Percentiles rank a stretch among this genome's conserved stretches.
Evolutionary conservation across 305 asterid genomes (phyloP).

Genomic region (Fraxinus sp.): DNA sequence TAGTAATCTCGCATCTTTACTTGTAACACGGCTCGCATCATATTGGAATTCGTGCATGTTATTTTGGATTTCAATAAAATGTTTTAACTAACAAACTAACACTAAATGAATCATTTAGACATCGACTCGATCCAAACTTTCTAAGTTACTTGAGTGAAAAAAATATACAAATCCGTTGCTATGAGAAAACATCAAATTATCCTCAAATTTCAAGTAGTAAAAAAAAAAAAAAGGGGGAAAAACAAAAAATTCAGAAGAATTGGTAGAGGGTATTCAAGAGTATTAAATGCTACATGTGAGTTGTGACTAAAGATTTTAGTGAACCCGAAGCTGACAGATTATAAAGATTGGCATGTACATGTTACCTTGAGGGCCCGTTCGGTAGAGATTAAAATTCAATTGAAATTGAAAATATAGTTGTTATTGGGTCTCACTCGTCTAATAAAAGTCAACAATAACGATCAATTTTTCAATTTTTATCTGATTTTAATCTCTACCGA

Average conservation of each 20-base stretch:
- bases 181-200: not conserved
- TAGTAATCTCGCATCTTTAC: not conserved
- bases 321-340: not conserved
- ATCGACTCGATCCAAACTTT: too few species aligned
- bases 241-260: not conserved
- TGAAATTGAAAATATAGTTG: too few species aligned
- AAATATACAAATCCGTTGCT: not conserved
- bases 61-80: not conserved
- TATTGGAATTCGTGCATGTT: not conserved
- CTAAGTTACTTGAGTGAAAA: not conserved
- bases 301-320: not conserved
- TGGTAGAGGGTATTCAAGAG: not conserved
- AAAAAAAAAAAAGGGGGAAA: not conserved
- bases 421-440: too few species aligned
- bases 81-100: not conserved
- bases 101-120: not conserved
- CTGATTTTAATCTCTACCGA: too few species aligned
- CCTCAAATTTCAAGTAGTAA: not conserved
- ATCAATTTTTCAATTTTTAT: too few species aligned
- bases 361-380: not conserved
- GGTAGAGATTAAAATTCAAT: too few species aligned
- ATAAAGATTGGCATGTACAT: not conserved
- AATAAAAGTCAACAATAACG: too few species aligned
- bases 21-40: not conserved
- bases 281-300: not conserved